These are phyloP conservation scores for Magnaporthiopsis incrustans DNA, from an alignment of 2,329 filamentous ascomycete species.

Conservation along the genomic window DNA sequence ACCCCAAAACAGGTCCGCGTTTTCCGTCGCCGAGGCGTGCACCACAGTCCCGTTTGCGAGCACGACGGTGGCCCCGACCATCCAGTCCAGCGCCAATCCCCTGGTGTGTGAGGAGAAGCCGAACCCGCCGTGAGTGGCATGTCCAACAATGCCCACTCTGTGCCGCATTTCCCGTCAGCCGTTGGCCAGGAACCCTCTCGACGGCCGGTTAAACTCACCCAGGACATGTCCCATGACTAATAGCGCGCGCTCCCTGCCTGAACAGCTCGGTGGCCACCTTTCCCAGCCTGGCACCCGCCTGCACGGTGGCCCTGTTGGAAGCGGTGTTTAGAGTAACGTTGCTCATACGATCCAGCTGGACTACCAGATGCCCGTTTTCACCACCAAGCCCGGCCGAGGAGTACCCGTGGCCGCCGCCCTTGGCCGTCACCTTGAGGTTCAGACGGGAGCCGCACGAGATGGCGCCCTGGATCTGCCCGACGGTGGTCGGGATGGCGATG, in stretches of 20 bases:
- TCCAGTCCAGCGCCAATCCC: conserved; percentile 27
- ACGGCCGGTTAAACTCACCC: conserved; percentile 25
- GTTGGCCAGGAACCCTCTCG: neutral
- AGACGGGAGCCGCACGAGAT: conserved; percentile 34
- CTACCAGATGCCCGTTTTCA: conserved; percentile 37
- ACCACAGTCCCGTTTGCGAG: conserved; percentile 25
- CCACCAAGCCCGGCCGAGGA: conserved; percentile 39
- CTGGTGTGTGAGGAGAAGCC: conserved; percentile 28
- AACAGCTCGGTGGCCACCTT: conserved; percentile 33
- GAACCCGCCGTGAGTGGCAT: conserved; percentile 31
- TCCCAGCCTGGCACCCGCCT: conserved; percentile 42
- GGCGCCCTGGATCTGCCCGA: conserved; percentile 35
- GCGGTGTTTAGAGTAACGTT: conserved; percentile 30
- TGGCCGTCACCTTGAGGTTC: conserved; percentile 37
- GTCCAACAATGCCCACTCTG: conserved; percentile 30
- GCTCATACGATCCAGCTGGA: conserved; percentile 38
- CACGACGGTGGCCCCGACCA: conserved; percentile 26
- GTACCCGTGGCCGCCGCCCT: conserved; percentile 44
- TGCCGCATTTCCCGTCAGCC: neutral
- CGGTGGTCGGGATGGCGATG: conserved; percentile 33
- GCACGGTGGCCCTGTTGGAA: conserved; percentile 33
- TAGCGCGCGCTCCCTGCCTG: conserved; percentile 28
- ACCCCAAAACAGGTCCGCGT: conserved; percentile 34
- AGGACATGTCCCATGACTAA: conserved; percentile 44
- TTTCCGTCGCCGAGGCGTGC: conserved; percentile 22